Evolutionary conservation across 306 rosid genomes (phyloP), one percentile per base, ranked within the genome.

Genomic region (Prunus padus): DNA sequence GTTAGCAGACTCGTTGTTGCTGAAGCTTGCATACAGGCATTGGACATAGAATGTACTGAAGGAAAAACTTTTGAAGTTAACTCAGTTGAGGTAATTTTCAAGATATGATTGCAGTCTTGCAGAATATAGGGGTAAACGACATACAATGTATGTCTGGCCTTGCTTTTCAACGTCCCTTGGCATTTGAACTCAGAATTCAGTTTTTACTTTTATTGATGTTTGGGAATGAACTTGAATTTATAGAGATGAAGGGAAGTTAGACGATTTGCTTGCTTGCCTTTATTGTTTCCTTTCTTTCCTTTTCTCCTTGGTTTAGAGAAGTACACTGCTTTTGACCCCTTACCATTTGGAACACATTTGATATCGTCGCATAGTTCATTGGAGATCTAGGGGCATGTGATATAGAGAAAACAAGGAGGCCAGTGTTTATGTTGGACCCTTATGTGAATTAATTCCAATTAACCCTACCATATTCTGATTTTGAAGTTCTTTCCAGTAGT

Each of bases 1-100:
- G 97, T 83, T 73, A 94, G 98, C 82, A 88, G 98, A 81, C 84
- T 92, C 65, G 87, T 87, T 22, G 96, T 94, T 81, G 98, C 98
- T 25, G 98, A 94, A 87, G 97, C 98, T 78, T 94, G 98, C 80
- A 26, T 94, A 59, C 97, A 92, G 81, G 97, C 95, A 23, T 81
- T 94, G 49, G 97, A 92, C 85, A 87, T 92, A 18, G 93, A 90
- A 79, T 88, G 79, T 82, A 92, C 97, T n/a, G 84, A 87, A 82
- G 94, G 96, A 69, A 83, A 94, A 80, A 67, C 73, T 1, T 94
- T 86, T 56, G 98, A 94, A 86, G 80, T 94, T 50, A 90, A 77
- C 84, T 91, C 98, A 49, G 84, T 94, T 68, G 94, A 88, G 97
- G 98, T 94, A 85, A 84, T 66, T 65, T 74, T 80, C 64, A 20